phyloP scores from a whole-genome alignment of 768 basidiomycete species.

The Macrolepiota albuminosa region DNA sequence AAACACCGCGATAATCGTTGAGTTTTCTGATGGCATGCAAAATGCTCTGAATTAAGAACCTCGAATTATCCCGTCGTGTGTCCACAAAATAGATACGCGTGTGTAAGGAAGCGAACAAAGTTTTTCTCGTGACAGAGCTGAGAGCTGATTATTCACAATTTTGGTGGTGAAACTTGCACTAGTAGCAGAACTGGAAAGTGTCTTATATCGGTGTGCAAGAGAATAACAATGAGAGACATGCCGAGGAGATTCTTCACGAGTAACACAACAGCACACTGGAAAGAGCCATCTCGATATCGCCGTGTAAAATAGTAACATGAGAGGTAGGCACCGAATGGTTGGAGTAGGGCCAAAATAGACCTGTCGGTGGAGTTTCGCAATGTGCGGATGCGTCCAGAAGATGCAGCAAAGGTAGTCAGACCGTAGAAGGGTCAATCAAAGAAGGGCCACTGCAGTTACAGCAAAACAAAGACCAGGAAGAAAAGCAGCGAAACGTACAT shows the following conservation, averaged over 20 bases:
- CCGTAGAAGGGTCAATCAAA: neutral
- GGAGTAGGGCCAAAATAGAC: neutral
- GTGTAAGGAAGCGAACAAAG: neutral
- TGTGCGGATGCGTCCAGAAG: neutral
- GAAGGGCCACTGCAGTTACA: neutral
- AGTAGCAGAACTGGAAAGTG: neutral
- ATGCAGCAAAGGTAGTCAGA: neutral
- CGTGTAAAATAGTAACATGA: neutral
- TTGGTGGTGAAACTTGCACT: neutral
- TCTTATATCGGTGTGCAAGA: no score
- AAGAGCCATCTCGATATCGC: neutral
- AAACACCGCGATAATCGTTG: no score
- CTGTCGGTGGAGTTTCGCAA: conserved; percentile 1
- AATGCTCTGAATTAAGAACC: no score
- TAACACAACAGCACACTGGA: no score
- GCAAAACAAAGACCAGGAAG: neutral
- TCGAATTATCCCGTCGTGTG: neutral
- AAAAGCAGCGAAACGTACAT: neutral
- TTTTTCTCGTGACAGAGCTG: neutral
- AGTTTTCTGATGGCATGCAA: no score
- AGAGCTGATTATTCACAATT: neutral
- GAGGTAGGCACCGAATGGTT: neutral
- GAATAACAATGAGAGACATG: no score
- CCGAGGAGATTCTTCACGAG: no score
- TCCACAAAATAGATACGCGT: neutral